Percentiles rank a stretch among this genome's conserved stretches.
Evolutionary conservation across 768 basidiomycete species (phyloP).

Genomic region (Trametes cinnabarina): DNA sequence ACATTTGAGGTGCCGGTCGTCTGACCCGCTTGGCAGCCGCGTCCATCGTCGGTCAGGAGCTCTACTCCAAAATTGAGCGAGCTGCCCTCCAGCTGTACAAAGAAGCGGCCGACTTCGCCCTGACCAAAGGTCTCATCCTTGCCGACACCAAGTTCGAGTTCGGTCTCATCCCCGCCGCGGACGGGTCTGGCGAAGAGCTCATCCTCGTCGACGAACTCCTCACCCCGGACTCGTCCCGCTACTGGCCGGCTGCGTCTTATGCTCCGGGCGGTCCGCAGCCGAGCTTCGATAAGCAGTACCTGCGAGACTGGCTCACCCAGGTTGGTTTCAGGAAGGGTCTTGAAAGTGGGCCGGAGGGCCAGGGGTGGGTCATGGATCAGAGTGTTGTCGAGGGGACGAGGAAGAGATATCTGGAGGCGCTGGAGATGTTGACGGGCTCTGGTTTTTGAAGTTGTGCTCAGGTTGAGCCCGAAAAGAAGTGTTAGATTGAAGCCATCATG

Average conservation of each 20-base stretch:
- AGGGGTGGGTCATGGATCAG: conserved; percentile 78
- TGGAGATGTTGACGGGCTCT: conserved; percentile 44
- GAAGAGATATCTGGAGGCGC: conserved; percentile 76
- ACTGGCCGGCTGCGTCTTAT: conserved; percentile 86
- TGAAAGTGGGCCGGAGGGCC: conserved; percentile 68
- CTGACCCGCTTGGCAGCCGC: conserved; percentile 46
- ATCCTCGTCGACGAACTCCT: conserved; percentile 96
- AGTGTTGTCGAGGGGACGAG: conserved; percentile 75
- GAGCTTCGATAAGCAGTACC: conserved; percentile 96
- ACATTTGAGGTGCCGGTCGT: too few relatives aligned
- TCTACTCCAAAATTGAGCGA: conserved; percentile 59
- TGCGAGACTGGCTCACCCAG: conserved; percentile 83
- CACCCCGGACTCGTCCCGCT: conserved; percentile 95
- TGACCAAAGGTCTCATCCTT: conserved; percentile 79
- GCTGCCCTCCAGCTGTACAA: conserved; percentile 66
- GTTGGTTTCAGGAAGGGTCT: conserved; percentile 75
- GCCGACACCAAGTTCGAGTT: conserved; percentile 99
- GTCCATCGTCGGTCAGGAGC: conserved; percentile 60
- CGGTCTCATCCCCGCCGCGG: conserved; percentile 57
- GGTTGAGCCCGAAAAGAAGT: too few relatives aligned
- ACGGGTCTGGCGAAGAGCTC: conserved; percentile 40
- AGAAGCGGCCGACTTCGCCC: conserved; percentile 72
- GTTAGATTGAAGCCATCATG: not conserved
- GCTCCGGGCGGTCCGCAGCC: conserved; percentile 71
- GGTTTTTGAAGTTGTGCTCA: conserved; percentile 1